Base-by-base conservation (phyloP, 805 yeast genomes). In the Sugiyamaella americana region DNA sequence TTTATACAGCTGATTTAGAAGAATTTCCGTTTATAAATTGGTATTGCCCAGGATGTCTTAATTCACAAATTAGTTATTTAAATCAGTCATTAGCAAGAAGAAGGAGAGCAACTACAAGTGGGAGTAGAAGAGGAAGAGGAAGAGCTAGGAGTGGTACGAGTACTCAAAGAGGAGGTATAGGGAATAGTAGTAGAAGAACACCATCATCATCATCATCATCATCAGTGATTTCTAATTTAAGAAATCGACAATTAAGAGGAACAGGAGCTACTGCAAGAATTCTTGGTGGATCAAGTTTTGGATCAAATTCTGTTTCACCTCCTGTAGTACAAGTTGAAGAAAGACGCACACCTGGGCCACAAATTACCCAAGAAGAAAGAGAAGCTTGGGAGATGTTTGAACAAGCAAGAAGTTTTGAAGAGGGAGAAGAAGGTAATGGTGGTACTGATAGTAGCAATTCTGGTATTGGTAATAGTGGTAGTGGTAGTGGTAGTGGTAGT, bases 361-460 rank as follows among this genome's bases (percentile, higher is more conserved):
- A 21, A 26, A 17, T 53, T 35, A 43, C 57, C 10, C 52, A 54
- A 5, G 63, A 58, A 19, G 61, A 58, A 46, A 43, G 38, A 3
- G 56, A 57, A 39, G 62, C 65, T 2, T 62, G 66, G 66, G 51
- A 53, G 19, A 52, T 57, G 57, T 53, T 60, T 16, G 66, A 58
- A 40, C 53, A 48, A 42, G 64, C 64, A 11, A 51, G 45, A 41
- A 32, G 8, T 5, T 35, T 35, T 16, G 34, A 29, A 11, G 13
- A 29, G 34, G 37, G 20, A 13, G 20, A 35, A 11, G 20, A 35
- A 21, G 18, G 18, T 11, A 8, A 8, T 13, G 13, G 11, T 26
- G 32, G 11, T 26, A 26, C 32, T 8, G 32, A 26, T 26, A 13
- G 11, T 26, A 13, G 32, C 13, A 8, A 8, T 8, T 26, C 32